Base-by-base conservation (phyloP, 305 asterid species). In the Caryopteris hybrid region DNA sequence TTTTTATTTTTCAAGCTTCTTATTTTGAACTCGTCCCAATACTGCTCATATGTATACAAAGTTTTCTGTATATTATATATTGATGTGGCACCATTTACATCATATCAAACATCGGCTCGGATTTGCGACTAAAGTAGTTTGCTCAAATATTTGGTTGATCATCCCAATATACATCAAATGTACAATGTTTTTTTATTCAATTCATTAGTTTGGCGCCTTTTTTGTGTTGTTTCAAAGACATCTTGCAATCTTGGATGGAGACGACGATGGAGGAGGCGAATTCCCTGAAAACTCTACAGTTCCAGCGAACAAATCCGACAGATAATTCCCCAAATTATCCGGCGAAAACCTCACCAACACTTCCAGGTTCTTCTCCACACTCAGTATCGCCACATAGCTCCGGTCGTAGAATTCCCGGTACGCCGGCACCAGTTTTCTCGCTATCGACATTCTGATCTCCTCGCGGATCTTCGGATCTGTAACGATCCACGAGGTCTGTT, bases 251-350 rank as follows among this genome's bases (percentile, higher is more conserved):
- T 72, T 68, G 18, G 84, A 78, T n/a, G 47, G 59, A 0, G 61
- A 27, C 25, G 69, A 14, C 0, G 66, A 56, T 4, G 70, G 34
- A 23, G 31, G 68, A 11, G 83, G 55, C 8, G 79, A 76, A 55
- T 77, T 62, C 63, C 72, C 68, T 0, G 70, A 71, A 27, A 29
- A 61, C 59, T 68, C 75, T 16, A 43, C 62, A 31, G 68, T 57
- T 41, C 72, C 76, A 34, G 66, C 80, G 72, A 90, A 84, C 78
- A 90, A 73, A 75, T 86, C 90, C 52, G 94, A 88, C 61, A 90
- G 42, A 74, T 72, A 76, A 75, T 80, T 84, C 66, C 86, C 92
- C 65, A 90, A 64, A 74, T 90, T 84, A 68, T 86, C 89, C 10
- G 97, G 92, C 41, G 92, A 83, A 63, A 66, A 81, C 70, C 81